A percentile compares a stretch with the other conserved stretches of the same genome.
Conservation (phyloP, 176 grass and related monocot genomes). For the Triticum turgidum region DNA sequence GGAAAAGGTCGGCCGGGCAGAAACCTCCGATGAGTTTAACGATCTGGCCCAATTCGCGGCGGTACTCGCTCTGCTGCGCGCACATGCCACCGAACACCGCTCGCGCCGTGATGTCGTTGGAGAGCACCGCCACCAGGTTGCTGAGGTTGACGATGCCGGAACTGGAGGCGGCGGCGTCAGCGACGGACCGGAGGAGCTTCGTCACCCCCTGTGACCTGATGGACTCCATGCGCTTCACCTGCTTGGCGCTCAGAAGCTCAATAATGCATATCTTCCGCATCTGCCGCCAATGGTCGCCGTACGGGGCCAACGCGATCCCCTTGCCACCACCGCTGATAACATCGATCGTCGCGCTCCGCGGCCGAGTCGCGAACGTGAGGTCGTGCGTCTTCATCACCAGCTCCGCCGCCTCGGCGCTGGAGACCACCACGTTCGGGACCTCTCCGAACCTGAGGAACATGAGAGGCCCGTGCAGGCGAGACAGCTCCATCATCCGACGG, state of each 20-base stretch:
- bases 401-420: background rate
- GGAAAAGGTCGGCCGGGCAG: slow-evolving; percentile 18
- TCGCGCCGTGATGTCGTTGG: background rate
- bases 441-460: background rate
- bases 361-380: background rate
- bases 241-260: background rate
- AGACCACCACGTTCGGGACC: background rate
- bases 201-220: background rate
- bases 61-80: background rate
- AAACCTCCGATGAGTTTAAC: background rate
- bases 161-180: too few relatives aligned
- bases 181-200: background rate
- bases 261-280: background rate
- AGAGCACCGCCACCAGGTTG: background rate
- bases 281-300: background rate
- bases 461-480: background rate
- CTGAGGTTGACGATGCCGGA: background rate
- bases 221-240: background rate
- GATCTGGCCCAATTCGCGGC: background rate
- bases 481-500: background rate
- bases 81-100: background rate
- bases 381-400: background rate
- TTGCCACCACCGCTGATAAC: background rate
- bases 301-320: background rate
- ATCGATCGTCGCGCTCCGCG: background rate